Evolutionary conservation across 805 yeast genomes (phyloP).

Genomic region (Candida nemodendra): DNA sequence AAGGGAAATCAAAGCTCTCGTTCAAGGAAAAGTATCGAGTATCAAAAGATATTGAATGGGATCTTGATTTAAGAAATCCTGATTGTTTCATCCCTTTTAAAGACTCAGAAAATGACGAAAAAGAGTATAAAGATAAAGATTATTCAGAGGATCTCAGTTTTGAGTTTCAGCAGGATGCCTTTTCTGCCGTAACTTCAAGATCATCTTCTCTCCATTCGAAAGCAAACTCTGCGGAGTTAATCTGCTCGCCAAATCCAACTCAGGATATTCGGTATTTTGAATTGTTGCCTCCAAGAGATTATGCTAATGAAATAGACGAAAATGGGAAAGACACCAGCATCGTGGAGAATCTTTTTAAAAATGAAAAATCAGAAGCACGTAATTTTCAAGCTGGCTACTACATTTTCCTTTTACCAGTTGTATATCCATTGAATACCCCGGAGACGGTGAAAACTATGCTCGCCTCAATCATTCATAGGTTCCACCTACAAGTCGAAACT

Average conservation of each 20-base stretch:
- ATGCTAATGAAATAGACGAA: slow-evolving; percentile 23
- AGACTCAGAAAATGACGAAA: slow-evolving; percentile 5
- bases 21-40: slow-evolving; percentile 44
- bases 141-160: slow-evolving; percentile 19
- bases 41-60: slow-evolving; percentile 42
- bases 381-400: slow-evolving; percentile 63
- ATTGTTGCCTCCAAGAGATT: slow-evolving; percentile 24
- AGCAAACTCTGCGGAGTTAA: slow-evolving; percentile 13
- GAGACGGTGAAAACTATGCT: slow-evolving; percentile 55
- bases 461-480: slow-evolving; percentile 45
- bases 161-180: slow-evolving; percentile 19
- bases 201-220: slow-evolving; percentile 8
- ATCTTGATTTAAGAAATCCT: slow-evolving; percentile 39
- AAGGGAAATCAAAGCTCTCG: slow-evolving; percentile 38
- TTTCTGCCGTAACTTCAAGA: slow-evolving; percentile 14
- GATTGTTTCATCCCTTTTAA: slow-evolving; percentile 37
- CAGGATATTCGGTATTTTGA: slow-evolving; percentile 26
- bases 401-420: slow-evolving; percentile 61
- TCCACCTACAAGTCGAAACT: slow-evolving; percentile 40
- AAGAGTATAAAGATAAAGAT: slow-evolving; percentile 4
- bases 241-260: slow-evolving; percentile 23
- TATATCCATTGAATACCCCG: slow-evolving; percentile 61
- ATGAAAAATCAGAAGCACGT: slow-evolving; percentile 8
- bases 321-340: slow-evolving; percentile 15
- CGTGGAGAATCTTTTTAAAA: slow-evolving; percentile 20